Evolutionary conservation across 345 rosid species (phyloP).

Genomic region (Eucalyptus grandis): DNA sequence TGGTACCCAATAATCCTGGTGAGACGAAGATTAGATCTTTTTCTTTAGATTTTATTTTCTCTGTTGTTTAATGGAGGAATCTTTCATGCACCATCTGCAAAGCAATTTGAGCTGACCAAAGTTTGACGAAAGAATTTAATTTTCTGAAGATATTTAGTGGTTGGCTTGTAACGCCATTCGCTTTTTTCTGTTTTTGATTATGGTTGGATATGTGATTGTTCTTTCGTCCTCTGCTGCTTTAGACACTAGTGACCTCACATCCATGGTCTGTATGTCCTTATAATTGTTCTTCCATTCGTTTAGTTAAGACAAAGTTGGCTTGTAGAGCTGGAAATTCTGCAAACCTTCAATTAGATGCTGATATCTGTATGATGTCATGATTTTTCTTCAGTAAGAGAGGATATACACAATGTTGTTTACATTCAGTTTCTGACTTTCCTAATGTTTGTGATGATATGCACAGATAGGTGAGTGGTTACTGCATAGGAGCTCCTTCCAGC

Average conservation of each 20-base stretch:
- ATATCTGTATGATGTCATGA: background rate
- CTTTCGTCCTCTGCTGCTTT: background rate
- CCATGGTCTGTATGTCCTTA: background rate
- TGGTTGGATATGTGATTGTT: background rate
- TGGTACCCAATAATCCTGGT: constrained; percentile 74
- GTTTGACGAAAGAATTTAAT: background rate
- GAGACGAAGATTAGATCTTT: background rate
- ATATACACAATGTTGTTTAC: background rate
- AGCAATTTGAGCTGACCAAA: background rate
- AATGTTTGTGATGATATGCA: background rate
- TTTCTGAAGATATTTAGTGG: background rate
- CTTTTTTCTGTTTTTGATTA: background rate
- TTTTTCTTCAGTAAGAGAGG: background rate
- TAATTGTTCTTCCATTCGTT: background rate
- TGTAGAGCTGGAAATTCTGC: background rate
- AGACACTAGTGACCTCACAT: background rate
- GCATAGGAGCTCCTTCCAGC: constrained; percentile 67
- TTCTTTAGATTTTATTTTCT: background rate
- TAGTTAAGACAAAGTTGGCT: background rate
- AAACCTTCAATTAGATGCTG: background rate
- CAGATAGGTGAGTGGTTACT: constrained; percentile 88
- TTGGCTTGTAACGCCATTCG: background rate
- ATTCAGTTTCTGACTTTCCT: background rate
- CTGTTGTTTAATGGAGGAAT: background rate
- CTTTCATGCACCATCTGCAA: background rate